Conservation (phyloP, 1,284 basidiomycete genomes). For the Fomitiporia mediterranea region DNA sequence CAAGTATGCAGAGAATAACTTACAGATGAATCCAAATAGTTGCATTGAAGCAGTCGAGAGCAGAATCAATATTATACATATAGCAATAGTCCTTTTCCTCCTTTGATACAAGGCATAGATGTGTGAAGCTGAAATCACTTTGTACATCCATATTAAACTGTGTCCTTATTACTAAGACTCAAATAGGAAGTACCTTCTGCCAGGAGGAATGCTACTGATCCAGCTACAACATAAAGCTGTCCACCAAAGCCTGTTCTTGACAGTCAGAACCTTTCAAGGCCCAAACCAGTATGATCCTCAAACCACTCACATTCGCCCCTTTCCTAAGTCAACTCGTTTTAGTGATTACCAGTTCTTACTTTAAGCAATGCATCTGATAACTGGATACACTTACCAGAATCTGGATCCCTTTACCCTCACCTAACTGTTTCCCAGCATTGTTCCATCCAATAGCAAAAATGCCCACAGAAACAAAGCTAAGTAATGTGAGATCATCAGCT, state of each 20-base stretch:
- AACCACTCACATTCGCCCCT: not conserved
- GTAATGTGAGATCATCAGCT: not conserved
- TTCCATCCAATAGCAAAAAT: slow-evolving; percentile 1
- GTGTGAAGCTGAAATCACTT: slow-evolving; percentile 3
- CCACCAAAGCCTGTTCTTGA: slow-evolving; percentile 3
- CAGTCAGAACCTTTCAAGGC: too few species aligned
- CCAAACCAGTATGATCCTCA: not conserved
- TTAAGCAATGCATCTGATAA: too few species aligned
- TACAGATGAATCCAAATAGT: not conserved
- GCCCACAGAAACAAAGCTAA: not conserved
- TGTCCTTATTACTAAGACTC: not conserved
- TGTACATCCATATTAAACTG: not conserved
- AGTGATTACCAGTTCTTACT: too few species aligned
- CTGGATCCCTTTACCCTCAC: not conserved
- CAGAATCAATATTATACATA: slow-evolving; percentile 2
- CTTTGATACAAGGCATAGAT: slow-evolving; percentile 5
- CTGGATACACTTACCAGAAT: not conserved
- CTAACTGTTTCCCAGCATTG: not conserved
- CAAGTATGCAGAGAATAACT: not conserved
- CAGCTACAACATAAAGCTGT: not conserved
- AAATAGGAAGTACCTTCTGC: not conserved
- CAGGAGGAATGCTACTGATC: not conserved
- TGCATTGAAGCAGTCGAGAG: not conserved
- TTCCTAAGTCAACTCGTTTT: too few species aligned
- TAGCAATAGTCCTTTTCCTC: not conserved